Percentiles rank a stretch among this genome's conserved stretches.
These are phyloP conservation scores for Metschnikowia lunata DNA, from an alignment of 805 yeast genomes.

Conservation along the genomic window DNA sequence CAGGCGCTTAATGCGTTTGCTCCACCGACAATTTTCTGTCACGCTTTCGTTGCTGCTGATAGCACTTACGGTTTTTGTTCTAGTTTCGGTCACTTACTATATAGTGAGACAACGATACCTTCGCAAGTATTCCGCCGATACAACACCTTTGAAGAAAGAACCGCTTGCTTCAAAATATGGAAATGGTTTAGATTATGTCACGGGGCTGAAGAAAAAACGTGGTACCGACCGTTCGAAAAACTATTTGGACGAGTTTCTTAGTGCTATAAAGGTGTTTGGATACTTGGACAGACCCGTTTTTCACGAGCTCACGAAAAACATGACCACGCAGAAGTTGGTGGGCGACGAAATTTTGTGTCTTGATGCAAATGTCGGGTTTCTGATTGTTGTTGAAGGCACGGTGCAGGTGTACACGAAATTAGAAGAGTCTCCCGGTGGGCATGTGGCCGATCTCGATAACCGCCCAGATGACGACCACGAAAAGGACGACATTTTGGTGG, in stretches of 20 bases:
- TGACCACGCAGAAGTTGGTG: constrained; percentile 81
- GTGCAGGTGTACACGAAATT: constrained; percentile 71
- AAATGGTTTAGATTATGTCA: constrained; percentile 44
- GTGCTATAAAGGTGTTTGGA: constrained; percentile 92
- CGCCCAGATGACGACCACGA: constrained; percentile 26
- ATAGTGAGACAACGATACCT: constrained; percentile 59
- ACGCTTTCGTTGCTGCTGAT: constrained; percentile 50
- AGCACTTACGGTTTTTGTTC: constrained; percentile 25
- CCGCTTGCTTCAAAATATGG: constrained; percentile 36
- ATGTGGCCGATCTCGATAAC: constrained; percentile 11
- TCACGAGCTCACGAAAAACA: constrained; percentile 85
- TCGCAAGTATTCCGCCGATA: constrained; percentile 51
- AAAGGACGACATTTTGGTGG: constrained; percentile 39
- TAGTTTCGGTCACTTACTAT: constrained; percentile 37
- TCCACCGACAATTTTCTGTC: constrained; percentile 44
- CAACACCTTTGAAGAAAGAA: constrained; percentile 34
- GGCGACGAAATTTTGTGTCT: constrained; percentile 72
- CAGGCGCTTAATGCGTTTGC: constrained; percentile 20
- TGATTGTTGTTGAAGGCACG: constrained; percentile 89
- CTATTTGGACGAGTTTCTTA: constrained; percentile 81
- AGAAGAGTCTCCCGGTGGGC: constrained; percentile 12
- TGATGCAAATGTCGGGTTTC: constrained; percentile 76
- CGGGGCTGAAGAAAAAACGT: constrained; percentile 26
- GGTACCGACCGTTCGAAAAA: constrained; percentile 41
- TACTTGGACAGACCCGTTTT: constrained; percentile 86